Evolutionary conservation across 352 stramenopile species (phyloP).

Genomic region (Phytophthora fragariaefolia): DNA sequence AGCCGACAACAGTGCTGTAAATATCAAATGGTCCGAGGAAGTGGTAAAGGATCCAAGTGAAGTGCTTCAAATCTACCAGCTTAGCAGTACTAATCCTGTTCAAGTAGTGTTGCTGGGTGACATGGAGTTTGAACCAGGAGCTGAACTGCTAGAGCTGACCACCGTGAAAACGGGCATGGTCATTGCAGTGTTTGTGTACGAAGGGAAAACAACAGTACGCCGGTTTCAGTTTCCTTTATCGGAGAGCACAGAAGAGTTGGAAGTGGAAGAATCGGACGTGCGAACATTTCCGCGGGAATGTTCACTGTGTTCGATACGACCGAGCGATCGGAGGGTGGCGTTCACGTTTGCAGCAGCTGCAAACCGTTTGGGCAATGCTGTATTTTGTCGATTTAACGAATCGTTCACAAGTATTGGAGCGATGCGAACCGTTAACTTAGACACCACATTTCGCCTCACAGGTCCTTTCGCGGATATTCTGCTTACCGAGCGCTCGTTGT

Average conservation of each 20-base stretch:
- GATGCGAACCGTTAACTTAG: constrained; percentile 16
- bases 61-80: constrained; percentile 19
- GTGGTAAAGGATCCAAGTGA: constrained; percentile 25
- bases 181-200: constrained; percentile 28
- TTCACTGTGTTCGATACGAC: constrained; percentile 29
- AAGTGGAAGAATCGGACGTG: constrained; percentile 6
- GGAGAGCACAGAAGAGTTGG: background rate
- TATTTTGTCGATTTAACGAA: constrained; percentile 34
- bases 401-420: constrained; percentile 22
- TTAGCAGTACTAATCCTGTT: background rate
- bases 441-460: constrained; percentile 13
- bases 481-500: constrained; percentile 28
- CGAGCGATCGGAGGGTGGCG: constrained; percentile 19
- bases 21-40: constrained; percentile 23
- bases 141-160: constrained; percentile 16
- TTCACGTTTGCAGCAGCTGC: constrained; percentile 11
- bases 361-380: constrained; percentile 8
- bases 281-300: constrained; percentile 20
- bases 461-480: constrained; percentile 23
- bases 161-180: constrained; percentile 18
- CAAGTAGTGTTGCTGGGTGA: constrained; percentile 10
- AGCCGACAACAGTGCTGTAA: constrained; percentile 3
- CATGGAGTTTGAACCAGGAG: constrained; percentile 21
- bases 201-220: constrained; percentile 9
- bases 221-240: constrained; percentile 11